A percentile compares a stretch with the other conserved stretches of the same genome.
These are phyloP conservation scores for Haberlea rhodopensis DNA, from an alignment of 257 asterid species.

Conservation along the genomic window DNA sequence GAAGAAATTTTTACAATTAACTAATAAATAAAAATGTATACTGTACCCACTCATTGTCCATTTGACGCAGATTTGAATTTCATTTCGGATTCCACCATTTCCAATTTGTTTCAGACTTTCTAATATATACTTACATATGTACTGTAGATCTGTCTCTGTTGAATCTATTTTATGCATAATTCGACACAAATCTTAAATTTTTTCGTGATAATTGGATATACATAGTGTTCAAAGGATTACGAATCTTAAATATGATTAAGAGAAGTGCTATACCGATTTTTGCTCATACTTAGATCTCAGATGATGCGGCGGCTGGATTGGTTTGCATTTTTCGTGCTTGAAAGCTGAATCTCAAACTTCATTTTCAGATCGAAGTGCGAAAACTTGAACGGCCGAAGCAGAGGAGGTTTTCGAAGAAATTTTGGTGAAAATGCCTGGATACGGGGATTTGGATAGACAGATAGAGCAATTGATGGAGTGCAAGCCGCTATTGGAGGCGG, in stretches of 20 bases:
- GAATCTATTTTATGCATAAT: no score
- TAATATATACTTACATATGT: not conserved
- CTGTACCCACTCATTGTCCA: not conserved
- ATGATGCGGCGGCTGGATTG: slow-evolving; percentile 26
- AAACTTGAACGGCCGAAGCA: slow-evolving; percentile 22
- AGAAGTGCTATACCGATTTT: not conserved
- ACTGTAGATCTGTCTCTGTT: not conserved
- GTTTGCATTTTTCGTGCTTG: not conserved
- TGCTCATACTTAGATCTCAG: slow-evolving; percentile 38
- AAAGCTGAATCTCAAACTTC: slow-evolving; percentile 17
- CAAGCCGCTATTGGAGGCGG: slow-evolving; percentile 74
- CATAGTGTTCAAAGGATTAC: not conserved
- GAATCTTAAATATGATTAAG: slow-evolving; percentile 30
- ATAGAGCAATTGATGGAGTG: slow-evolving; percentile 89
- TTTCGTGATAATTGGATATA: slow-evolving; percentile 15
- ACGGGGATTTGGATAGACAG: slow-evolving; percentile 87
- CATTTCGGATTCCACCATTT: slow-evolving; percentile 53
- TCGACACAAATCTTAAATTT: no score
- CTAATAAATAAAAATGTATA: no score
- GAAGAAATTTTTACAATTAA: slow-evolving; percentile 18
- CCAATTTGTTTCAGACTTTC: slow-evolving; percentile 17
- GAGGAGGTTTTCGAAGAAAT: slow-evolving; percentile 2
- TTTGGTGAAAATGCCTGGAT: slow-evolving; percentile 61
- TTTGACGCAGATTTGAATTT: slow-evolving; percentile 38
- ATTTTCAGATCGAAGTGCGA: slow-evolving; percentile 40